phyloP scores from a whole-genome alignment of 306 rosid genomes.

The Trichosanthes truncata region DNA sequence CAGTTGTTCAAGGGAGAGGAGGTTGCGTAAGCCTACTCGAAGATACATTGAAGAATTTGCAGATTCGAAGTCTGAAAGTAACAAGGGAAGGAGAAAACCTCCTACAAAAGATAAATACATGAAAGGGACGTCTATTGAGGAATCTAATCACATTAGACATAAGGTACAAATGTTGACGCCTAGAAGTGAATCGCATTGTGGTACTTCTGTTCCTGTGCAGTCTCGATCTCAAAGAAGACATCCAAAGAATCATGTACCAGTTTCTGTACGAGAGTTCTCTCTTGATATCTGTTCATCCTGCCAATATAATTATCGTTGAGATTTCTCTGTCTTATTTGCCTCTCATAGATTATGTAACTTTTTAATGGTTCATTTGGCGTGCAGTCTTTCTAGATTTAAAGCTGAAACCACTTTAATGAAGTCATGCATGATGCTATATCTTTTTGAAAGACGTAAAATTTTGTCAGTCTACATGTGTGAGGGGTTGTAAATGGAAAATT shows the following conservation, averaged over 20 bases:
- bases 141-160: constrained; percentile 24
- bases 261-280: constrained; percentile 5
- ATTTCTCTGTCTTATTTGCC: neutral
- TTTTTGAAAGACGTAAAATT: neutral
- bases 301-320: neutral
- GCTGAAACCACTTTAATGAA: neutral
- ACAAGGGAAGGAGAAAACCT: constrained; percentile 36
- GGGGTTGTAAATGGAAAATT: neutral
- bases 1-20: constrained; percentile 44
- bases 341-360: neutral
- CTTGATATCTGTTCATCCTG: neutral
- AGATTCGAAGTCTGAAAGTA: constrained; percentile 23
- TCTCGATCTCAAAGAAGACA: constrained; percentile 31
- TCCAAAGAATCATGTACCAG: constrained; percentile 48
- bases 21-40: constrained; percentile 67
- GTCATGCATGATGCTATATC: neutral
- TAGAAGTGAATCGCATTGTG: constrained; percentile 27
- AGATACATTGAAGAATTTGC: constrained; percentile 73
- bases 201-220: constrained; percentile 29
- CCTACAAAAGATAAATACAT: constrained; percentile 24
- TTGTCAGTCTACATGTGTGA: neutral
- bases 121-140: constrained; percentile 24
- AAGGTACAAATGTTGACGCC: constrained; percentile 36
- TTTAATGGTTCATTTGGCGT: neutral
- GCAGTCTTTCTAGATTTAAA: neutral